phyloP scores from a whole-genome alignment of 2,329 filamentous ascomycete genomes.

The Penicillium sp. region DNA sequence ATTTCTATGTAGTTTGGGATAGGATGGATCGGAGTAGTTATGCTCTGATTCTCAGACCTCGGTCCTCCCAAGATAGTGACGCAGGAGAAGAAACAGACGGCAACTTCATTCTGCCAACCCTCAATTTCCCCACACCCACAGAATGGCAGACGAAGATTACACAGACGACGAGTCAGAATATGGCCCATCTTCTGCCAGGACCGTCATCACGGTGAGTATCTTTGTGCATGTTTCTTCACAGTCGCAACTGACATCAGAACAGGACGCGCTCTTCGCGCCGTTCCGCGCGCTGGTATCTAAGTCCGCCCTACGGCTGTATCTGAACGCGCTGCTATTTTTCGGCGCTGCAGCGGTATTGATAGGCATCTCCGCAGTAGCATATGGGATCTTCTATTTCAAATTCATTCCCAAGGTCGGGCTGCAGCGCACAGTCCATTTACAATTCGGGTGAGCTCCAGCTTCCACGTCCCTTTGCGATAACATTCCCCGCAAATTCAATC shows the following conservation, averaged over 20 bases:
- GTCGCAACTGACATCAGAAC: slow-evolving; percentile 20
- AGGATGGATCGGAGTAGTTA: no score
- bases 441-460: slow-evolving; percentile 54
- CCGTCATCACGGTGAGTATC: slow-evolving; percentile 14
- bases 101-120: slow-evolving; percentile 1
- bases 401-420: slow-evolving; percentile 66
- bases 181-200: slow-evolving; percentile 13
- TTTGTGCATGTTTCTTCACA: neutral
- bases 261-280: slow-evolving; percentile 55
- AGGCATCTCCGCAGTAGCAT: slow-evolving; percentile 57
- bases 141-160: slow-evolving; percentile 24
- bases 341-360: slow-evolving; percentile 54
- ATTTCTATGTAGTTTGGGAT: no score
- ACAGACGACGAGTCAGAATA: slow-evolving; percentile 23
- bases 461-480: neutral
- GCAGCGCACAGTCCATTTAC: slow-evolving; percentile 59
- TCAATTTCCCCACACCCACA: neutral
- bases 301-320: slow-evolving; percentile 60
- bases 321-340: slow-evolving; percentile 56
- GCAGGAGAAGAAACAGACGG: neutral
- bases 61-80: neutral
- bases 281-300: slow-evolving; percentile 57
- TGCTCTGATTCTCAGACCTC: neutral
- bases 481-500: neutral
- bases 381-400: slow-evolving; percentile 64